These are phyloP conservation scores for Diatrype stigma DNA, from an alignment of 2,329 filamentous ascomycete species.

Conservation along the genomic window DNA sequence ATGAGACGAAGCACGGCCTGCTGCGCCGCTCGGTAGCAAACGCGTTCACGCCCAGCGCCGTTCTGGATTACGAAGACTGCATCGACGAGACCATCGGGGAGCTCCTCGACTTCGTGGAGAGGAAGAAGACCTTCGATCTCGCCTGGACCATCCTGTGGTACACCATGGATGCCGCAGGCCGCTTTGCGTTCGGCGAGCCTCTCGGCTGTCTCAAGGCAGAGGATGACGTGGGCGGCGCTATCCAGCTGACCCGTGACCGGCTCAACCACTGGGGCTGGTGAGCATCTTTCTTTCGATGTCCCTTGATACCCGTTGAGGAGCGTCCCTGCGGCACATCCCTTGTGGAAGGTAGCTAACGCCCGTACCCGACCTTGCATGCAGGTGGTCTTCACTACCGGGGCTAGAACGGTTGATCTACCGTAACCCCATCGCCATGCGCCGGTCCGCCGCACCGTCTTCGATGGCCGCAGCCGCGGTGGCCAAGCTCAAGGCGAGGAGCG, in stretches of 20 bases:
- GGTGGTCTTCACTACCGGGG: constrained; percentile 15
- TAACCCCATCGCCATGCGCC: constrained; percentile 16
- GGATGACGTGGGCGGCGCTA: constrained; percentile 15
- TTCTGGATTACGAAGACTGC: constrained; percentile 19
- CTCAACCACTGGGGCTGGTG: constrained; percentile 20
- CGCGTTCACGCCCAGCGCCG: constrained; percentile 20
- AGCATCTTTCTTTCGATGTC: no score
- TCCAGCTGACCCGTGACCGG: constrained; percentile 19
- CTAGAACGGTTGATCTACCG: constrained; percentile 20
- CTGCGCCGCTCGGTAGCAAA: constrained; percentile 21
- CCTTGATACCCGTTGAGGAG: no score
- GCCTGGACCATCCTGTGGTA: constrained; percentile 17
- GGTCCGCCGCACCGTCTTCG: constrained; percentile 10
- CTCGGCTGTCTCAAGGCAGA: constrained; percentile 18
- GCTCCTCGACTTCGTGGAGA: constrained; percentile 9
- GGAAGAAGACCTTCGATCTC: constrained; percentile 15
- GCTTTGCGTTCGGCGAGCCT: constrained; percentile 18
- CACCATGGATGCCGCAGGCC: constrained; percentile 18
- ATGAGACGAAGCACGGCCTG: constrained; percentile 18
- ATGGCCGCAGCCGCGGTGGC: constrained; percentile 14
- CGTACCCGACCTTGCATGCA: no score
- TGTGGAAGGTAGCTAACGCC: no score
- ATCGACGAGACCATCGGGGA: constrained; percentile 19
- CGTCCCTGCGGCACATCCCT: no score
- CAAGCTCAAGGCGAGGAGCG: constrained; percentile 11